Evolutionary conservation across 169 alveolate genomes (phyloP).

Genomic region (Cyclospora cayetanensis): DNA sequence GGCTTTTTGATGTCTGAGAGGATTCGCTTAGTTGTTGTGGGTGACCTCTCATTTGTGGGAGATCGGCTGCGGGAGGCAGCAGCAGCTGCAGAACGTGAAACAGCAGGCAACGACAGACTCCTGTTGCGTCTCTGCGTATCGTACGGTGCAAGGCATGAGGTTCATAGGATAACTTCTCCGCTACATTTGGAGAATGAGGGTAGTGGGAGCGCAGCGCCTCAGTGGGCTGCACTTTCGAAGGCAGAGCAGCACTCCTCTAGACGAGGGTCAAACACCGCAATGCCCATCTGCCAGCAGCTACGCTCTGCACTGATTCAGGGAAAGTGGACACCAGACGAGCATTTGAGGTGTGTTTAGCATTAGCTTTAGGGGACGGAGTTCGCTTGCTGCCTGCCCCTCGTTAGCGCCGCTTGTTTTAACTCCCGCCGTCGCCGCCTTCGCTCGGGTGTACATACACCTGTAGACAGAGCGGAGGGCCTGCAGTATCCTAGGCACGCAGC

Average conservation of each 20-base stretch:
- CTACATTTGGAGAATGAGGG: neutral
- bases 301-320: neutral
- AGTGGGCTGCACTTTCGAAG: neutral
- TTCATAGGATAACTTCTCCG: neutral
- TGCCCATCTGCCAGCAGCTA: neutral
- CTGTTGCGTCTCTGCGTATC: constrained; percentile 28
- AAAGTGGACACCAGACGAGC: neutral
- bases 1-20: constrained; percentile 17
- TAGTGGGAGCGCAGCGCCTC: neutral
- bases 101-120: neutral
- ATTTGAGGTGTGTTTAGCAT: neutral
- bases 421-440: no score
- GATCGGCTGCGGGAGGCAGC: neutral
- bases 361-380: no score
- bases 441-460: no score
- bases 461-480: no score
- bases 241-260: neutral
- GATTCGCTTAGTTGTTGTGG: constrained; percentile 31
- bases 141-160: constrained; percentile 25
- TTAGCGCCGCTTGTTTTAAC: no score
- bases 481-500: no score
- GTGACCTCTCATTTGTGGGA: constrained; percentile 39
- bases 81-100: neutral
- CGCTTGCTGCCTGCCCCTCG: no score
- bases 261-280: no score